Conservation (phyloP, 768 basidiomycete genomes). For the Cystobasidium tubakii region DNA sequence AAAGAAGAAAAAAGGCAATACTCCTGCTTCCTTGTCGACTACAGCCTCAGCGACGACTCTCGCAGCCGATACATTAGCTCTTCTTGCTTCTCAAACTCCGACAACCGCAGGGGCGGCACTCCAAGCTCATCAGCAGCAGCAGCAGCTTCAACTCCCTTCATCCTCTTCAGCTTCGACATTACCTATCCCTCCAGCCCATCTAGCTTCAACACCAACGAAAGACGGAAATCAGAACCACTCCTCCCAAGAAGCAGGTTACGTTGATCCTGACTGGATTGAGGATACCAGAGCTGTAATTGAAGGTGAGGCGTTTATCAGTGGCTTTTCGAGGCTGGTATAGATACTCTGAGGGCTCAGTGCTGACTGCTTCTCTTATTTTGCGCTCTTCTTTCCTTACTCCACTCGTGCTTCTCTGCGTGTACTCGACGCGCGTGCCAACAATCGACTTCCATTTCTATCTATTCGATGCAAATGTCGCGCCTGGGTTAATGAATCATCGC, state of each 20-base stretch:
- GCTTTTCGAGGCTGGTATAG: no score
- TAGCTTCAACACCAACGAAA: neutral
- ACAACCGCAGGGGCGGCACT: conserved; percentile 4
- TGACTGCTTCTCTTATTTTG: no score
- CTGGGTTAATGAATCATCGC: no score
- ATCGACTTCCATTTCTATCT: no score
- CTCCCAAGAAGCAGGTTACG: neutral
- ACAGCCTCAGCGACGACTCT: neutral
- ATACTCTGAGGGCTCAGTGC: no score
- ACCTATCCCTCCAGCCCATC: neutral
- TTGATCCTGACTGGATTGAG: conserved; percentile 21
- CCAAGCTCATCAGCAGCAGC: conserved; percentile 10
- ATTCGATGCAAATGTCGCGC: neutral
- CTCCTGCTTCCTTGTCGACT: neutral
- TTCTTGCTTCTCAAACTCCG: neutral
- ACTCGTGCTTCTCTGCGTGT: no score
- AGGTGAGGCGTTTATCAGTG: neutral
- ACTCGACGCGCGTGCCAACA: no score
- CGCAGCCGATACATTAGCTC: neutral
- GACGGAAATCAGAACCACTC: no score
- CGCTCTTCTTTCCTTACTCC: no score
- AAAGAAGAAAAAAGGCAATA: neutral
- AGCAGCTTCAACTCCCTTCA: conserved; percentile 8
- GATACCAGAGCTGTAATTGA: neutral
- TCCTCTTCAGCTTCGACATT: neutral